Conservation (phyloP, 345 rosid genomes). For the Ceriops tagal region DNA sequence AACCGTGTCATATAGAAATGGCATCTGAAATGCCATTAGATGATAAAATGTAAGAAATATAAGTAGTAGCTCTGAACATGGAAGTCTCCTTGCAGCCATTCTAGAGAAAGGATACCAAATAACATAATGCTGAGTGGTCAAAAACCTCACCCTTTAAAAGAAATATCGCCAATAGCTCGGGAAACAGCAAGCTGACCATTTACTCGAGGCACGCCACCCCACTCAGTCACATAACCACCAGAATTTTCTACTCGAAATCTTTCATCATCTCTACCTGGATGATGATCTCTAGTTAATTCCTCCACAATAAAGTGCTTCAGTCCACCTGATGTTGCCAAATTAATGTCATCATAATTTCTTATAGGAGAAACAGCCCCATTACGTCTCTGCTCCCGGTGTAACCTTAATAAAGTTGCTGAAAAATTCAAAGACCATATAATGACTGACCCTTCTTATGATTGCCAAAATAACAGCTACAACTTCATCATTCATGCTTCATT, state of each 20-base stretch:
- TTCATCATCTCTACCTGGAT: slow-evolving; percentile 90
- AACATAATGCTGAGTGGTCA: not conserved
- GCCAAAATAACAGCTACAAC: not conserved
- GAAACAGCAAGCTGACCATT: slow-evolving; percentile 89
- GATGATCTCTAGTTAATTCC: slow-evolving; percentile 85
- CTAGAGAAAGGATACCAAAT: slow-evolving; percentile 4
- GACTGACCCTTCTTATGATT: slow-evolving; percentile 12
- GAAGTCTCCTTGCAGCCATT: not conserved
- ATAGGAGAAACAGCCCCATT: slow-evolving; percentile 42
- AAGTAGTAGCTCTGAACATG: not conserved
- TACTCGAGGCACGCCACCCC: slow-evolving; percentile 78
- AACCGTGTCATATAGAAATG: not conserved
- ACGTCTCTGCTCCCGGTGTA: slow-evolving; percentile 65
- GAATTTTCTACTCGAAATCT: slow-evolving; percentile 78
- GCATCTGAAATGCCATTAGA: not conserved
- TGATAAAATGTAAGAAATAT: slow-evolving; percentile 2
- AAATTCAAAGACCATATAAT: slow-evolving; percentile 19
- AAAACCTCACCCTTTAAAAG: slow-evolving; percentile 49
- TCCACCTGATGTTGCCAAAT: slow-evolving; percentile 45
- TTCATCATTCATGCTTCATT: not conserved
- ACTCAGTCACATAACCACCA: slow-evolving; percentile 79
- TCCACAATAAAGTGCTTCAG: slow-evolving; percentile 48
- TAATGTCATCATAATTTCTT: slow-evolving; percentile 38
- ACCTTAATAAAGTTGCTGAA: slow-evolving; percentile 68
- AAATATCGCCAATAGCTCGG: slow-evolving; percentile 81